These are phyloP conservation scores for Brassica nigra DNA, from an alignment of 345 rosid species.

Conservation along the genomic window DNA sequence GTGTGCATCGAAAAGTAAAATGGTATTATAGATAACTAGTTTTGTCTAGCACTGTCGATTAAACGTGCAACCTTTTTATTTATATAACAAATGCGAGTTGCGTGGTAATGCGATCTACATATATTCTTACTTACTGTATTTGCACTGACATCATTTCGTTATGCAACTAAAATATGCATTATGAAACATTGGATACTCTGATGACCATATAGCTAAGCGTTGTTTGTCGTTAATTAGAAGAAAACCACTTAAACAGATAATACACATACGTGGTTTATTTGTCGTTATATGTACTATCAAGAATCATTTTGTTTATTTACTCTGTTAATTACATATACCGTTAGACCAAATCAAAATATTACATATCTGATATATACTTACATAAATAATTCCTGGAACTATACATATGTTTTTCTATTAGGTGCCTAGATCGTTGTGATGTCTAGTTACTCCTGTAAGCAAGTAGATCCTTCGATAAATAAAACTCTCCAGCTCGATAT, in stretches of 20 bases:
- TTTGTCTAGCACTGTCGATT: background rate
- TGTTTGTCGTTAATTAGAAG: constrained; percentile 18
- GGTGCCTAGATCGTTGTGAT: background rate
- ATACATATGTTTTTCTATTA: background rate
- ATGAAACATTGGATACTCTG: constrained; percentile 39
- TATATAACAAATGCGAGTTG: constrained; percentile 31
- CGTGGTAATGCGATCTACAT: constrained; percentile 43
- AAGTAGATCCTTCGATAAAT: background rate
- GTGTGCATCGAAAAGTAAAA: constrained; percentile 20
- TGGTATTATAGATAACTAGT: background rate
- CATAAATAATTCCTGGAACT: constrained; percentile 1
- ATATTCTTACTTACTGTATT: constrained; percentile 35
- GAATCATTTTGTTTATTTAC: constrained; percentile 26
- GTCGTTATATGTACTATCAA: constrained; percentile 25
- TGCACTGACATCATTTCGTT: constrained; percentile 34
- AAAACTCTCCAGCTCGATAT: background rate
- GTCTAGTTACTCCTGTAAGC: constrained; percentile 3
- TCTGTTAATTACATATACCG: constrained; percentile 19
- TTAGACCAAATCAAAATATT: constrained; percentile 26
- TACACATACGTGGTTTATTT: constrained; percentile 26
- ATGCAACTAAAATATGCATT: constrained; percentile 21
- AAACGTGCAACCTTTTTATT: constrained; percentile 36
- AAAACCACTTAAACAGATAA: constrained; percentile 22
- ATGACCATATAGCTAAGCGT: constrained; percentile 22
- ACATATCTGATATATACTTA: constrained; percentile 6